Evolutionary conservation across 805 yeast species (phyloP), one percentile per base, ranked within the genome.

Genomic region (Priceomyces medius): DNA sequence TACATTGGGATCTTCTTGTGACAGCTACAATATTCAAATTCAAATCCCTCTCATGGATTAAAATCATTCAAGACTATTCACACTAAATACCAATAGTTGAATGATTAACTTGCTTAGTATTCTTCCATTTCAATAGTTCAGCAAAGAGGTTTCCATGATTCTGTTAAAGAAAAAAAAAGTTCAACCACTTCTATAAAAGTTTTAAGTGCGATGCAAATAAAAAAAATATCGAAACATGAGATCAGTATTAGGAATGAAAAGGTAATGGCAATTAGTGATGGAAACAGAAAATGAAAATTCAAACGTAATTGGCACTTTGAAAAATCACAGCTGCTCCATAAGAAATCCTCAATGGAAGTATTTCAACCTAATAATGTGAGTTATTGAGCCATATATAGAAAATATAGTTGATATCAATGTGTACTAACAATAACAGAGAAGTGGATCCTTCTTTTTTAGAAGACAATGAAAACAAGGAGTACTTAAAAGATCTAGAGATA

Each of bases 1-100:
- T 5, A 49, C 56, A 5, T 37, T 45, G 7, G 49, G 43, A 19
- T 45, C 56, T 35, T 51, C 64, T 3, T 26, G 54, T 33, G 59
- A 55, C 38, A 50, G 56, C 37, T 55, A 49, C 45, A 60, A 55
- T 37, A 60, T 63, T 20, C 64, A 57, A 43, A 62, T 62, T 42
- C 62, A 62, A 47, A 50, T 55, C 38, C 49, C 65, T 31, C 13
- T 44, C 24, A 28, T 44, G 33, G 19, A 21, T 37, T 13, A 13
- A 26, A 16, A 4, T 24, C n/a, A n/a, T n/a, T n/a, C n/a, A n/a
- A n/a, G n/a, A n/a, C n/a, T n/a, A n/a, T n/a, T n/a, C n/a, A n/a
- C n/a, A n/a, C n/a, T n/a, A n/a, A n/a, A n/a, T n/a, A n/a, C n/a
- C n/a, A n/a, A n/a, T n/a, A n/a, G n/a, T n/a, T n/a, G n/a, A n/a